Conservation (phyloP, 768 basidiomycete species). For the Lactarius sp. region DNA sequence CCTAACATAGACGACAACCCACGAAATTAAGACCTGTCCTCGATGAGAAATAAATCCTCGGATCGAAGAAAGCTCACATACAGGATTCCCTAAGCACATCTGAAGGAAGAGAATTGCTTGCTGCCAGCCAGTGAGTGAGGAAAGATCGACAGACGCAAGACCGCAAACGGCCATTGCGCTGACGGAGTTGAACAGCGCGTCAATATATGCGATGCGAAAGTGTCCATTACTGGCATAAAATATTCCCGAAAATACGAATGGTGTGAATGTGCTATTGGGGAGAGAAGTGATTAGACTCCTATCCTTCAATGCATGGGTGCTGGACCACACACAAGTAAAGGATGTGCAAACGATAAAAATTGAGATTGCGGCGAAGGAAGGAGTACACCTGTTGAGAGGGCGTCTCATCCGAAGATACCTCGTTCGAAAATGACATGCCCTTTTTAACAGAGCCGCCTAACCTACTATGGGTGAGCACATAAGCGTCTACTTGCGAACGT, state of each 20-base stretch:
- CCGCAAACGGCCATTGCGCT: conserved; percentile 78
- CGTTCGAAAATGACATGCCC: conserved; percentile 5
- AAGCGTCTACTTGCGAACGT: too few relatives aligned
- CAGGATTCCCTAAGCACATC: conserved; percentile 74
- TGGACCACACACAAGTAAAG: conserved; percentile 37
- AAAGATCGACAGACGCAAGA: conserved; percentile 64
- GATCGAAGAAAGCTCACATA: conserved; percentile 37
- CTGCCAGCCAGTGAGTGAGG: conserved; percentile 63
- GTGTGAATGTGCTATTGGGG: conserved; percentile 58
- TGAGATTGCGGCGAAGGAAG: conserved; percentile 32
- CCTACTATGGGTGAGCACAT: too few relatives aligned
- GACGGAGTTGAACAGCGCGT: conserved; percentile 71
- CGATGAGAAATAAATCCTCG: background rate
- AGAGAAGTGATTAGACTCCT: conserved; percentile 7
- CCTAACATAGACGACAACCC: conserved; percentile 77
- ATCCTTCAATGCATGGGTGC: background rate
- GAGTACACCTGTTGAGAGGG: background rate
- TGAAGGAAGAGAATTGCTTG: conserved; percentile 67
- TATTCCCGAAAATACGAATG: conserved; percentile 72
- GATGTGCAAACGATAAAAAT: conserved; percentile 48
- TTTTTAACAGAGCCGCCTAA: background rate
- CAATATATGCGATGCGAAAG: conserved; percentile 66
- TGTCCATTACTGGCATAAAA: conserved; percentile 80
- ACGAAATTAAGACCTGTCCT: conserved; percentile 67
- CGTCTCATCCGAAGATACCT: background rate